A percentile compares a stretch with the other conserved stretches of the same genome.
phyloP scores from a whole-genome alignment of 345 rosid species.

The Crucihimalaya himalaica region DNA sequence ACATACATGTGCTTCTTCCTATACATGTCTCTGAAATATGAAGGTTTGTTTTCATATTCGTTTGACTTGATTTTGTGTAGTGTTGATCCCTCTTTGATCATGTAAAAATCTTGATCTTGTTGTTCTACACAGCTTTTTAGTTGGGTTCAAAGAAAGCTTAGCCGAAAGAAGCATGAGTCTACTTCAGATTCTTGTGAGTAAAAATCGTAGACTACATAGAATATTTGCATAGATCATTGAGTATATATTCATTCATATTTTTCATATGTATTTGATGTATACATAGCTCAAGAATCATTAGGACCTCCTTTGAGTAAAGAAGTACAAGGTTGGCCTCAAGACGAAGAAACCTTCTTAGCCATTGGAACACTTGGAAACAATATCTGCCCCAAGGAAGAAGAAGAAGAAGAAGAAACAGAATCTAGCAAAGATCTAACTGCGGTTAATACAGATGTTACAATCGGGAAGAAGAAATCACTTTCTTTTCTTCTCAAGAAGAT shows the following conservation, averaged over 20 bases:
- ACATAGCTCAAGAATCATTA: conserved; percentile 37
- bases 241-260: conserved; percentile 10
- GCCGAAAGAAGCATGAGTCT: conserved; percentile 33
- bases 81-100: conserved; percentile 14
- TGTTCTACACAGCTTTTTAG: conserved; percentile 57
- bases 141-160: conserved; percentile 77
- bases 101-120: neutral
- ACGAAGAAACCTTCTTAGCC: conserved; percentile 51
- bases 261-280: conserved; percentile 8
- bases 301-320: conserved; percentile 50
- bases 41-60: conserved; percentile 32
- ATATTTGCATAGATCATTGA: conserved; percentile 16
- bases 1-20: neutral
- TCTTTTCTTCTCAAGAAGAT: conserved; percentile 70
- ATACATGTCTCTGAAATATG: conserved; percentile 26
- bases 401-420: conserved; percentile 23
- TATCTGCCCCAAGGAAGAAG: conserved; percentile 38
- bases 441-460: conserved; percentile 22
- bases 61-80: neutral
- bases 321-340: conserved; percentile 65
- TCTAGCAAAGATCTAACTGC: conserved; percentile 33
- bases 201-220: neutral
- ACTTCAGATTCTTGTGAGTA: conserved; percentile 47
- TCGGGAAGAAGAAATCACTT: conserved; percentile 50
- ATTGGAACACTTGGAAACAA: conserved; percentile 84